Evolutionary conservation across 805 yeast genomes (phyloP).

Genomic region (Hagleromyces aurorensis): DNA sequence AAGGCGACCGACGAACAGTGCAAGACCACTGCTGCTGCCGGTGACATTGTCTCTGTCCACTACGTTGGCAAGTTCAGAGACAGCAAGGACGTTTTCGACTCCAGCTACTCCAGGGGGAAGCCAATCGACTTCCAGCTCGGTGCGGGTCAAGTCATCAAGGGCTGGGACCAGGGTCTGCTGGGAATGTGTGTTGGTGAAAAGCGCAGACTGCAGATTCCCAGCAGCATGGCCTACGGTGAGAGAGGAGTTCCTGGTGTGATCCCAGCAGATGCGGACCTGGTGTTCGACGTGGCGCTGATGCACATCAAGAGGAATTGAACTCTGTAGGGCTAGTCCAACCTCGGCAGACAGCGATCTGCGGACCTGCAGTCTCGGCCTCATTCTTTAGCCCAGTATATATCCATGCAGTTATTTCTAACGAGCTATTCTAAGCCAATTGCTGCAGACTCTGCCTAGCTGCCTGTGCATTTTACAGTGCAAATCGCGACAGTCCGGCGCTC

Average conservation of each 20-base stretch:
- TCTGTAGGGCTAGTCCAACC: too few relatives aligned
- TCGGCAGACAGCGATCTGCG: too few relatives aligned
- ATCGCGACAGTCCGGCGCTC: too few relatives aligned
- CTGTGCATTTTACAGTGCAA: too few relatives aligned
- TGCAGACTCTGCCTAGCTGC: too few relatives aligned
- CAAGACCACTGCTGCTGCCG: slow-evolving; percentile 45
- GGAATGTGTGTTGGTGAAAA: slow-evolving; percentile 87
- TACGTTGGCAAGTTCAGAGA: slow-evolving; percentile 59
- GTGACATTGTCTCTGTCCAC: slow-evolving; percentile 69
- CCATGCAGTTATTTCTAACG: too few relatives aligned
- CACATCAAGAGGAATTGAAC: too few relatives aligned
- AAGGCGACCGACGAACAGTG: slow-evolving; percentile 48
- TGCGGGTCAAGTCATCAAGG: slow-evolving; percentile 68
- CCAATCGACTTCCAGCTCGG: slow-evolving; percentile 77
- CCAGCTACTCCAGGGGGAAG: slow-evolving; percentile 51
- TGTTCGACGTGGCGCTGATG: slow-evolving; percentile 28
- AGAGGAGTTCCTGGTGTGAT: slow-evolving; percentile 69
- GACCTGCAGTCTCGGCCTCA: too few relatives aligned
- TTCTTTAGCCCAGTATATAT: too few relatives aligned
- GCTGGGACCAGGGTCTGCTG: slow-evolving; percentile 84
- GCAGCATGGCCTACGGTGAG: slow-evolving; percentile 69
- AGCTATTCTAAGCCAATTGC: too few relatives aligned
- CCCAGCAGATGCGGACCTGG: slow-evolving; percentile 69
- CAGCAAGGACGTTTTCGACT: slow-evolving; percentile 69
- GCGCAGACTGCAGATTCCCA: slow-evolving; percentile 72